Evolutionary conservation across 1,139 yeast genomes (phyloP).

Genomic region (Ogataea hybrid): DNA sequence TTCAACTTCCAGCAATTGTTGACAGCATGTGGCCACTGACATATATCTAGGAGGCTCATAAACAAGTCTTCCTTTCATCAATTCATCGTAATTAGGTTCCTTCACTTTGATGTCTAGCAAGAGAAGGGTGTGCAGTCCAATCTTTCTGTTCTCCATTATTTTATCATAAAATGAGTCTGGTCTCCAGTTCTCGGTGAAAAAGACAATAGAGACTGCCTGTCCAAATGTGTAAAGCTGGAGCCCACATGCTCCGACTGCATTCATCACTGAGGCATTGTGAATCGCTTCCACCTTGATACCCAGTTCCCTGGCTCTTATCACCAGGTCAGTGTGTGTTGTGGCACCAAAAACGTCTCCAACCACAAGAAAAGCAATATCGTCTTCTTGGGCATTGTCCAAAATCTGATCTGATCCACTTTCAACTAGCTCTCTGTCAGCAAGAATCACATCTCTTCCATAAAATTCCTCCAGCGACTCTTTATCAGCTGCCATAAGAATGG

Average conservation of each 20-base stretch:
- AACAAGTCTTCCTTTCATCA: slow-evolving; percentile 88
- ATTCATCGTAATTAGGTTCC: slow-evolving; percentile 91
- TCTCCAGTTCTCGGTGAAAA: slow-evolving; percentile 93
- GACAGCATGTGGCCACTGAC: slow-evolving; percentile 87
- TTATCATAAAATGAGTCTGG: slow-evolving; percentile 95
- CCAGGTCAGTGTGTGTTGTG: slow-evolving; percentile 94
- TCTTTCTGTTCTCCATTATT: slow-evolving; percentile 80
- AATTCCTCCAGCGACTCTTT: slow-evolving; percentile 65
- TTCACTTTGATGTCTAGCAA: slow-evolving; percentile 92
- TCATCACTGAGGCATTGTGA: slow-evolving; percentile 97
- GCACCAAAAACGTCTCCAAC: slow-evolving; percentile 99
- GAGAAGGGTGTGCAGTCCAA: slow-evolving; percentile 88
- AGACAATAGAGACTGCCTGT: slow-evolving; percentile 92
- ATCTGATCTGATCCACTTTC: slow-evolving; percentile 86
- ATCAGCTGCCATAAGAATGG: slow-evolving; percentile 91
- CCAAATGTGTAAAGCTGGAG: slow-evolving; percentile 93
- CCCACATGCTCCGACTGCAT: slow-evolving; percentile 98
- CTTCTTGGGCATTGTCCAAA: slow-evolving; percentile 68
- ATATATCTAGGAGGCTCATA: slow-evolving; percentile 97
- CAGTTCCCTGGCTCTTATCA: slow-evolving; percentile 83
- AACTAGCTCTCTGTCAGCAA: slow-evolving; percentile 94
- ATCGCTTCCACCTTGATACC: slow-evolving; percentile 76
- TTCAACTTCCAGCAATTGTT: slow-evolving; percentile 84
- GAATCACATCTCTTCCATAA: slow-evolving; percentile 79
- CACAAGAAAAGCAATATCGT: slow-evolving; percentile 88